Base-by-base conservation (phyloP, 345 rosid genomes). In the Moringa oleifera region DNA sequence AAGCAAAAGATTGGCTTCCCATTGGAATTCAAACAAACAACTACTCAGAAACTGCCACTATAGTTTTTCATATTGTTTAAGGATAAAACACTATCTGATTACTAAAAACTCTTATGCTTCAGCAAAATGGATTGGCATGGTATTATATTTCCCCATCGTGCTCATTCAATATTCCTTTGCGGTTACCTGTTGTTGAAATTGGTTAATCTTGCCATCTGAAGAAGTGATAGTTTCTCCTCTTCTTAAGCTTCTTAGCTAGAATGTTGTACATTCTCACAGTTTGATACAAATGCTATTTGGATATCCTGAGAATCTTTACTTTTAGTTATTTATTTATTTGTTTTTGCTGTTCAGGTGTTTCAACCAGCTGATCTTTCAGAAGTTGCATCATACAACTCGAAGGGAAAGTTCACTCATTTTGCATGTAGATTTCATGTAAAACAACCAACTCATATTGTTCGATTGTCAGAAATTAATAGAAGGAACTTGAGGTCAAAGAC, bases 271-370 rank as follows among this genome's bases (percentile, higher is more conserved):
- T 41, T 41, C 12, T 41, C 47, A 41, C 47, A 41, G 47, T 41
- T 41, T 41, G 6, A 15, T 41, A 41, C 12, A 1, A 41, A 41
- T 41, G 47, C 17, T 41, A 1, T 41, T 11, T 11, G 12, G 47
- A 9, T 15, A 1, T 41, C 17, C 13, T 68, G 28, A 25, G 11
- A 23, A 16, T 28, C 7, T 21, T 54, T 28, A 18, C 53, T 23
- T 15, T 54, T n/a, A n/a, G n/a, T n/a, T n/a, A n/a, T n/a, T 33
- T 4, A 33, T 4, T 33, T 5, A 11, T 33, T 33, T 33, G 5
- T 11, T 67, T 24, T 7, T 45, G 51, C 20, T 58, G 67, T 41
- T 61, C 77, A 81, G 87, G 76, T 51, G 25, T 62, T 56, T 31
- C 62, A 72, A 11, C 41, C 66, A 50, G 60, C 61, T 57, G 77